These are phyloP conservation scores for Tylopilus intermedius DNA, from an alignment of 768 basidiomycete species.

Conservation along the genomic window DNA sequence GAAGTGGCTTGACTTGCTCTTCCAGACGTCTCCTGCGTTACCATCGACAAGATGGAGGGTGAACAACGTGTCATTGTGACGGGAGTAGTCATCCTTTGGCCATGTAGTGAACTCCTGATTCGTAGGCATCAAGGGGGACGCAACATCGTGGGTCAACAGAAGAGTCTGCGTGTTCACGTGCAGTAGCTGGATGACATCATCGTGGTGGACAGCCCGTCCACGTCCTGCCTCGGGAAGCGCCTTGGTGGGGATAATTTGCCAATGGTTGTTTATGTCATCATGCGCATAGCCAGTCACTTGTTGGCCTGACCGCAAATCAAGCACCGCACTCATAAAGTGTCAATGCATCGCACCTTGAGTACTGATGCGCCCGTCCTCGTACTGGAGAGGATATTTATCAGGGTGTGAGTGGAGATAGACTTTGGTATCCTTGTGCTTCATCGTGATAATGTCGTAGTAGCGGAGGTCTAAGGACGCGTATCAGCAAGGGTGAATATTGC, in stretches of 20 bases:
- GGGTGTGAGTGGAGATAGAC: slow-evolving; percentile 90
- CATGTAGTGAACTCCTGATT: slow-evolving; percentile 98
- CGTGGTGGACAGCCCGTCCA: slow-evolving; percentile 85
- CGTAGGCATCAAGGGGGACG: slow-evolving; percentile 93
- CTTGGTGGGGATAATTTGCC: slow-evolving; percentile 94
- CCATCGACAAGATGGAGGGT: slow-evolving; percentile 67
- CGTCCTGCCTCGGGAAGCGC: slow-evolving; percentile 91
- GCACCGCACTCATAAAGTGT: background rate
- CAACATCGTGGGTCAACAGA: slow-evolving; percentile 95
- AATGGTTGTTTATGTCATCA: slow-evolving; percentile 91
- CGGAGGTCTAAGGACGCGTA: slow-evolving; percentile 66
- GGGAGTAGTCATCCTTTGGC: slow-evolving; percentile 68
- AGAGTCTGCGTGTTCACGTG: slow-evolving; percentile 80
- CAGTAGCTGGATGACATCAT: slow-evolving; percentile 83
- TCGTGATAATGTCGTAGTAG: slow-evolving; percentile 83
- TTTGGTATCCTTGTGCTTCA: slow-evolving; percentile 91
- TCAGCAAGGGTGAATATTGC: background rate
- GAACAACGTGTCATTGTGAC: slow-evolving; percentile 90
- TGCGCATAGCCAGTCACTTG: slow-evolving; percentile 95
- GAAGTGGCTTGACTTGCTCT: slow-evolving; percentile 92
- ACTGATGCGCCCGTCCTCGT: slow-evolving; percentile 92
- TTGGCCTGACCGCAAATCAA: slow-evolving; percentile 53
- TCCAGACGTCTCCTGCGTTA: slow-evolving; percentile 77
- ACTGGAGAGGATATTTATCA: slow-evolving; percentile 87
- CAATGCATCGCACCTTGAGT: slow-evolving; percentile 61